phyloP scores from a whole-genome alignment of 306 rosid species.

The Senna siamea region DNA sequence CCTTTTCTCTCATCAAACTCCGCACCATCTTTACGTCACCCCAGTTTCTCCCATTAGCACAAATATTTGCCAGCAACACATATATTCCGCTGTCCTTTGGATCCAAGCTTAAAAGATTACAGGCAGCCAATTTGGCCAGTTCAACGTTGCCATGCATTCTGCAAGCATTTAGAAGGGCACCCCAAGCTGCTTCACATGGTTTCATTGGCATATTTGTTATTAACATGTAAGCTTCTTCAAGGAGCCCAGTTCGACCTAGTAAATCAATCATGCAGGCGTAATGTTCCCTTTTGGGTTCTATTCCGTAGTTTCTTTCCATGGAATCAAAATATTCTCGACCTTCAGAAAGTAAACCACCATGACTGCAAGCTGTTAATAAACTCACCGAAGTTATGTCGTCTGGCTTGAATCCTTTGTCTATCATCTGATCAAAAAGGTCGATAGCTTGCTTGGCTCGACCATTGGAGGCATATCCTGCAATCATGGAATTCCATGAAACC shows the following conservation, averaged over 20 bases:
- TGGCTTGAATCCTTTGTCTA: constrained; percentile 45
- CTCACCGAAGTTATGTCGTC: constrained; percentile 66
- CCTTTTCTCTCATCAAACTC: constrained; percentile 75
- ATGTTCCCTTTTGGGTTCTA: constrained; percentile 66
- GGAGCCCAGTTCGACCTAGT: constrained; percentile 63
- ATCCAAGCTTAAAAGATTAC: constrained; percentile 60
- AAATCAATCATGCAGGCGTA: constrained; percentile 79
- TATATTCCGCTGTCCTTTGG: constrained; percentile 76
- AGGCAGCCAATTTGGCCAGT: constrained; percentile 64
- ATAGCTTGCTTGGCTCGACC: constrained; percentile 63
- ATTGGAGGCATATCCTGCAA: constrained; percentile 68
- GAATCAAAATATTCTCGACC: constrained; percentile 60
- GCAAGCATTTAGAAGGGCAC: constrained; percentile 79
- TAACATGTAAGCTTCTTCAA: constrained; percentile 68
- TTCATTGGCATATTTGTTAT: constrained; percentile 70
- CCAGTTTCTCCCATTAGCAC: constrained; percentile 69
- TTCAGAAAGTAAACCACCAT: constrained; percentile 62
- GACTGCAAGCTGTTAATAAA: constrained; percentile 79
- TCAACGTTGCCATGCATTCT: constrained; percentile 65
- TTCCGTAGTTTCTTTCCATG: constrained; percentile 54
- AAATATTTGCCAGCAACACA: constrained; percentile 60
- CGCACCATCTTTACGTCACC: constrained; percentile 66
- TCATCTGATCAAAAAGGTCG: constrained; percentile 60
- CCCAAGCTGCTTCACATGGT: constrained; percentile 80
- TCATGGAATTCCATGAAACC: constrained; percentile 79